Base-by-base conservation (phyloP, 345 rosid species). In the Gossypium bickii region DNA sequence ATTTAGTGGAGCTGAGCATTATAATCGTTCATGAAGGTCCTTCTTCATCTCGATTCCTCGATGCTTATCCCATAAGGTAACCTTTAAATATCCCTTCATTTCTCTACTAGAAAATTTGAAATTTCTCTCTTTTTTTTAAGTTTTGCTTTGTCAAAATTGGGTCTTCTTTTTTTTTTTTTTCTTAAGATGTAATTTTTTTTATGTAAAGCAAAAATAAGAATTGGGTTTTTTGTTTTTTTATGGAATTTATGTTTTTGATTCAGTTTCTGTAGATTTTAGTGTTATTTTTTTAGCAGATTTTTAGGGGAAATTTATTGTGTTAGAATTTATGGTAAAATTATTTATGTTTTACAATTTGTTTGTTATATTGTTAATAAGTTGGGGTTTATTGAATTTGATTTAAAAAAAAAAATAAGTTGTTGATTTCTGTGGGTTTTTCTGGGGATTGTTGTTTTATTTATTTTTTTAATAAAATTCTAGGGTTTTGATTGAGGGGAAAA, bases 41-140 rank as follows among this genome's bases (percentile, higher is more conserved):
- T 45, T 84, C 79, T 56, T 52, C 78, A 48, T 66, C 83, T 80
- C 72, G 79, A 57, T 84, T 81, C 77, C 80, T 82, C 58, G 81
- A 78, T 74, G 78, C 82, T 80, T 80, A 77, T 77, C 83, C 88
- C 73, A 73, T 76, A 85, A 84, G 88, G 89, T 87, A 87, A 56
- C 72, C 78, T 76, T 80, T 81, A 61, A 80, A 78, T 74, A 76
- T 69, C 75, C 78, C 76, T 57, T 65, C 61, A 27, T 57, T 43
- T 64, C 49, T 62, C 64, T 52, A 22, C 64, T 66, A 75, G 29
- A 24, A 57, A 43, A 49, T 13, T 49, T 16, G 16, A 49, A 13
- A 16, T 49, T 49, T 12, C 4, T 16, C 1, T 49, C 53, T 49
- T 13, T 17, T 8, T 16, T 17, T 17, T 63, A n/a, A n/a, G 24